Evolutionary conservation across 2,329 filamentous ascomycete genomes (phyloP).

Genomic region (Plenodomus lindquistii): DNA sequence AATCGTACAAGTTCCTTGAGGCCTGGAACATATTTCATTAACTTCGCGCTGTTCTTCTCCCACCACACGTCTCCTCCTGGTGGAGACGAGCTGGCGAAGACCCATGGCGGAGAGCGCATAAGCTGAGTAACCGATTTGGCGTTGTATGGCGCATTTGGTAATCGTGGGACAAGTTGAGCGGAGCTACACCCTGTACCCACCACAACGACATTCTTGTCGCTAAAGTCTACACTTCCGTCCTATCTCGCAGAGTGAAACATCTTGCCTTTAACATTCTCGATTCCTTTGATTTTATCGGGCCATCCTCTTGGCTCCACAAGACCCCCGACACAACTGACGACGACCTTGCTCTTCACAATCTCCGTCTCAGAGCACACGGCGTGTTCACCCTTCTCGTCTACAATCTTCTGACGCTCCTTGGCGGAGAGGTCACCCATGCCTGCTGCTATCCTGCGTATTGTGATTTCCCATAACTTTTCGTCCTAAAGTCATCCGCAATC

Average conservation of each 20-base stretch:
- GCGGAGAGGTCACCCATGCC: slow-evolving; percentile 59
- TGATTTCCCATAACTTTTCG: slow-evolving; percentile 60
- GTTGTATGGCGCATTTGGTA: slow-evolving; percentile 53
- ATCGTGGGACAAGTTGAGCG: slow-evolving; percentile 59
- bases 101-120: slow-evolving; percentile 63
- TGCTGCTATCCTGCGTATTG: slow-evolving; percentile 54
- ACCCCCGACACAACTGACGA: slow-evolving; percentile 59
- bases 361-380: slow-evolving; percentile 58
- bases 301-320: slow-evolving; percentile 59
- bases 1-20: slow-evolving; percentile 53
- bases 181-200: slow-evolving; percentile 63
- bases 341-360: slow-evolving; percentile 57
- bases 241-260: slow-evolving; percentile 63
- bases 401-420: slow-evolving; percentile 51
- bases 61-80: slow-evolving; percentile 49
- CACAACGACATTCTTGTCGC: slow-evolving; percentile 60
- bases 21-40: slow-evolving; percentile 57
- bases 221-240: slow-evolving; percentile 57
- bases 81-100: slow-evolving; percentile 48
- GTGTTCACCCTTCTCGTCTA: slow-evolving; percentile 48
- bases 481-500: slow-evolving; percentile 57
- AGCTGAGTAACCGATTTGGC: slow-evolving; percentile 63
- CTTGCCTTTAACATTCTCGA: slow-evolving; percentile 58
- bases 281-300: slow-evolving; percentile 56
- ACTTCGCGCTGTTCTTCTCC: slow-evolving; percentile 51